Evolutionary conservation across 331 rosid genomes (phyloP), one percentile per base, ranked within the genome.

Genomic region (Prunus yedoensis): DNA sequence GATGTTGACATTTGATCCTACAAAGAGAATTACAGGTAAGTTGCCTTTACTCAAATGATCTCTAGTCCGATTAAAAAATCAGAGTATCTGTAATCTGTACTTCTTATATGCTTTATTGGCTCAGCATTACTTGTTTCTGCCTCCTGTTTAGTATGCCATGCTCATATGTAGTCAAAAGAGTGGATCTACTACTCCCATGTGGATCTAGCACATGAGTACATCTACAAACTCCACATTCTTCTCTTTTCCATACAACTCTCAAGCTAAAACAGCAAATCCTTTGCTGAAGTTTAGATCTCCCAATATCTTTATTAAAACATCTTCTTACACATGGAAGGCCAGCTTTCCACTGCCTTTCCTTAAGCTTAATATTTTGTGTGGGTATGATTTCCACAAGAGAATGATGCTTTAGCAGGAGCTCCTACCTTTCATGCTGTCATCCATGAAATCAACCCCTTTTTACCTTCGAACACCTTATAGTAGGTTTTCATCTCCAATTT

Each of bases 1-100:
- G 86, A 95, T 95, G 99, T 83, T 95, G 43, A 89, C 99, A 70
- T 95, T 95, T 78, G 87, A 92, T 87, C 99, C 99, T 45, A 83
- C 94, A 75, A 70, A 74, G 87, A 90, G 99, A 82, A 79, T 95
- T 78, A 95, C 99, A 58, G 99, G 99, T 95, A 83, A 76, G 87
- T 80, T 78, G 68, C 78, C 41, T 72, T 86, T 81, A 58, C 49
- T 49, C 23, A 21, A 57, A 52, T 57, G 51, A 18, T 56, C 38
- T 7, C 8, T 8, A 62, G 13, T 62, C 68, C 1, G 68, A 32
- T 16, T 28, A 62, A 9, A 63, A 30, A 16, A 2, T 63, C 70
- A 65, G 65, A 8, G 62, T 16, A 10, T 43, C 58, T 38, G 2
- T 38, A 38, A 6, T 38, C 66, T 18, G 20, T 50, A 61, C 51